phyloP scores from a whole-genome alignment of 805 yeast species.

The Metschnikowia dekortorum region DNA sequence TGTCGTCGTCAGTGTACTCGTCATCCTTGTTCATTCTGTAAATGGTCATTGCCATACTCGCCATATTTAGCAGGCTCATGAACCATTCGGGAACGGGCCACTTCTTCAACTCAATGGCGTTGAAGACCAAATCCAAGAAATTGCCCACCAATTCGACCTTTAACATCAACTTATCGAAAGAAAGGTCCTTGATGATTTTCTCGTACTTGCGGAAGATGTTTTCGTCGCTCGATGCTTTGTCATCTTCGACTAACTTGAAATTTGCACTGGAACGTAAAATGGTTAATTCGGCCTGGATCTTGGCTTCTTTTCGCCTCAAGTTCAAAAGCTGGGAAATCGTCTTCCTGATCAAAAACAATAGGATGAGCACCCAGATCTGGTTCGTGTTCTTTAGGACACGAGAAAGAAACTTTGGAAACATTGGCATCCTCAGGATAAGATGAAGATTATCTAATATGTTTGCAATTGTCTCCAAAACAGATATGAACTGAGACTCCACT shows the following conservation, averaged over 20 bases:
- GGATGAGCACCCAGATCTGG: constrained; percentile 39
- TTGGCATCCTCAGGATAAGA: constrained; percentile 38
- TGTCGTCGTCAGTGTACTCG: constrained; percentile 41
- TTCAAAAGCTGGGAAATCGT: constrained; percentile 40
- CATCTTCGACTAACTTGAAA: constrained; percentile 19
- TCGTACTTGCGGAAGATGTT: constrained; percentile 31
- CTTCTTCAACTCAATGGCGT: constrained; percentile 35
- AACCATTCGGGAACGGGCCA: constrained; percentile 39
- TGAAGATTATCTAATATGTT: constrained; percentile 39
- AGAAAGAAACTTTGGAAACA: constrained; percentile 34
- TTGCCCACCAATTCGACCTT: constrained; percentile 39
- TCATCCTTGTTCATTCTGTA: constrained; percentile 48
- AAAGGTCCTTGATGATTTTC: constrained; percentile 38
- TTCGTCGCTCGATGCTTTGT: constrained; percentile 18
- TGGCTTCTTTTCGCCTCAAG: constrained; percentile 34
- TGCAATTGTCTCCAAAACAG: constrained; percentile 33
- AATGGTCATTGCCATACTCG: constrained; percentile 44
- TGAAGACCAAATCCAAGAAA: constrained; percentile 37
- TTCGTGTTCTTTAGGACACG: constrained; percentile 38
- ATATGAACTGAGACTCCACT: constrained; percentile 27
- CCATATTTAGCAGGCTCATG: constrained; percentile 36
- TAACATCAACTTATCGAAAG: constrained; percentile 41
- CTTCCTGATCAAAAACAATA: constrained; percentile 38
- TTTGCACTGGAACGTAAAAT: constrained; percentile 24
- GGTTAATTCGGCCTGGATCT: constrained; percentile 33